phyloP scores from a whole-genome alignment of 768 basidiomycete species.

The Mycena kentingensis region DNA sequence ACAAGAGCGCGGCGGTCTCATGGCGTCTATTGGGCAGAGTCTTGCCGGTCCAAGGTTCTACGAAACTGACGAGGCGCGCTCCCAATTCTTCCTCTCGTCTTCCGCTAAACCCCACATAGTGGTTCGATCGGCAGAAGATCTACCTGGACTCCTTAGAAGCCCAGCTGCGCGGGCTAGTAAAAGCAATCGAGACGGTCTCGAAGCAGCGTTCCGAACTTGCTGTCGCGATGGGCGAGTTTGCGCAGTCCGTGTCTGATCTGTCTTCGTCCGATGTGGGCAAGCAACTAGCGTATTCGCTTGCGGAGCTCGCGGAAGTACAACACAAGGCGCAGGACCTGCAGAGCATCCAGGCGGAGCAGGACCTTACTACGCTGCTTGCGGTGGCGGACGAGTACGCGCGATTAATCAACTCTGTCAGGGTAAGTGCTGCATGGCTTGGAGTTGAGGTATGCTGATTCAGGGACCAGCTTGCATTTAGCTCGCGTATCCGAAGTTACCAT shows the following conservation, averaged over 20 bases:
- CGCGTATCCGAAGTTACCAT: conserved; percentile 81
- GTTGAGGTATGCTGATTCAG: conserved; percentile 1
- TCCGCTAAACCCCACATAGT: conserved; percentile 46
- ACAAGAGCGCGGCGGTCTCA: conserved; percentile 77
- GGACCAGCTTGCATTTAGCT: conserved; percentile 78
- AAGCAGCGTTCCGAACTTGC: conserved; percentile 84
- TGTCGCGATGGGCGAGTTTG: conserved; percentile 74
- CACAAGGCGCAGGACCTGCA: conserved; percentile 73
- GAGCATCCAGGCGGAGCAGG: conserved; percentile 75
- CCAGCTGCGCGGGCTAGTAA: conserved; percentile 83
- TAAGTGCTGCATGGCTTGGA: conserved; percentile 37
- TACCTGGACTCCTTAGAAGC: conserved; percentile 90
- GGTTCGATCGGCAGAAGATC: conserved; percentile 86
- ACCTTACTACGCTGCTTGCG: conserved; percentile 78
- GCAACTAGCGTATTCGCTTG: conserved; percentile 70
- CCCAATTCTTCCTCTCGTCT: not conserved
- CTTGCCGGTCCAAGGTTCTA: conserved; percentile 80
- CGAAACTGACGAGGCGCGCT: conserved; percentile 80
- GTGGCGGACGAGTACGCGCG: conserved; percentile 91
- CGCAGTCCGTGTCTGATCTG: conserved; percentile 68
- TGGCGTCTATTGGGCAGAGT: conserved; percentile 81
- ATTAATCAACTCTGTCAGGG: conserved; percentile 83
- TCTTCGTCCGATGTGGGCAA: conserved; percentile 75
- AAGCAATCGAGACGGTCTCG: conserved; percentile 82
- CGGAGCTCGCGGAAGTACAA: conserved; percentile 73